Evolutionary conservation across 2,329 filamentous ascomycete genomes (phyloP), one percentile per base, ranked within the genome.

Genomic region (Dichotomopilus funicola): DNA sequence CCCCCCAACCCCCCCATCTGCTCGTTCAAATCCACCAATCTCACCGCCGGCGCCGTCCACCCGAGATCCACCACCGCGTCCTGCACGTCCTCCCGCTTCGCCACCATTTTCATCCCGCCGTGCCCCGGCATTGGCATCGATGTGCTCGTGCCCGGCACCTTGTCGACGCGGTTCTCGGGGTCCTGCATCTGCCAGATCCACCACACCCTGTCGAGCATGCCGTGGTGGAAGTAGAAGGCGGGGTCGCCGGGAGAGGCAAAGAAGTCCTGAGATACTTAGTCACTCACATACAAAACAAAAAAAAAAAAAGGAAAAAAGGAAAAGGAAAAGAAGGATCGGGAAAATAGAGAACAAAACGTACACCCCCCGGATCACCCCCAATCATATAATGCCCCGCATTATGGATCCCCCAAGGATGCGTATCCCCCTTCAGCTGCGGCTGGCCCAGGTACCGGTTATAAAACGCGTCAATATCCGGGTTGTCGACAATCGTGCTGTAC

Each of bases 131-230:
- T 5, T 11, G 61, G 56, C 62, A 66, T 67, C 52, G 53, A 53
- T 1, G 43, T 53, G 35, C 55, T 52, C 34, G 42, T 56, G 10
- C 59, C 61, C 0, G 67, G 67, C 19, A 72, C 53, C 4, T 64
- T 63, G 40, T 71, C 59, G 33, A 72, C 57, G 6, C 72, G 67
- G 7, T 60, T 64, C 10, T 67, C 67, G 5, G 66, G 65, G 55
- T 73, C 70, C 56, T 71, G 70, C 66, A 71, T 71, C 63, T 73
- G 71, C 71, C 71, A 73, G 53, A 72, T 68, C 71, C 71, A 73
- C 70, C 70, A 73, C 1, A 73, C 59, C 0, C 71, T 69, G 59
- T 73, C 71, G 0, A 73, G 60, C n/a, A 64, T 51, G 6, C 64
- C 66, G 57, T 73, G 71, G 59, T 73, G 71, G 61, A 73, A 70